Percentiles rank a stretch among this genome's conserved stretches.
phyloP scores from a whole-genome alignment of 2,329 filamentous ascomycete genomes.

The Talaromyces pinophilus region DNA sequence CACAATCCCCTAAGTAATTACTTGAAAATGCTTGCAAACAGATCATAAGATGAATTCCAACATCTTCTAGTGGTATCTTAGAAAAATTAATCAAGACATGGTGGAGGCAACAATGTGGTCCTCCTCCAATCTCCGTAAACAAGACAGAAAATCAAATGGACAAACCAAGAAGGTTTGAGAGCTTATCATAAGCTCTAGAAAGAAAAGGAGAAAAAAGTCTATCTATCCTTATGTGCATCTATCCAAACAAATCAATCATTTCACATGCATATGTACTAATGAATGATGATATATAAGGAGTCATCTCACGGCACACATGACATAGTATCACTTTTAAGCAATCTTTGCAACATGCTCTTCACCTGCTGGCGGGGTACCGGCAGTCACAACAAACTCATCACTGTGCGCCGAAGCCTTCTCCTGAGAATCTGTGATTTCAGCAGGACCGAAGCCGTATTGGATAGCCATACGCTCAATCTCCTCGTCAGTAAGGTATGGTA shows the following conservation, averaged over 20 bases:
- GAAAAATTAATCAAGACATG: background rate
- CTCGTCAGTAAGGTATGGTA: constrained; percentile 26
- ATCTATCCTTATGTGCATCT: constrained; percentile 14
- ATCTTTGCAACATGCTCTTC: background rate
- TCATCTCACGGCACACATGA: background rate
- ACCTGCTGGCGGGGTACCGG: background rate
- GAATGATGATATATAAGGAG: constrained; percentile 1
- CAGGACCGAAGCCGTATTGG: constrained; percentile 22
- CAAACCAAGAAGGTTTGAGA: background rate
- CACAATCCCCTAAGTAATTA: too few relatives aligned
- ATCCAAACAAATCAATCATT: constrained; percentile 6
- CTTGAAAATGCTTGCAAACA: too few relatives aligned
- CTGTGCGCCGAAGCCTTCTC: constrained; percentile 13
- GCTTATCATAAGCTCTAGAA: background rate
- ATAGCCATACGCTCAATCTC: constrained; percentile 22
- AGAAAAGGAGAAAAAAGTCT: background rate
- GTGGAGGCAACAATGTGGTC: background rate
- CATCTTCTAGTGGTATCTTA: background rate
- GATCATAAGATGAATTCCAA: background rate
- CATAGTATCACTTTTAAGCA: background rate
- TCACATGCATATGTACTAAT: background rate
- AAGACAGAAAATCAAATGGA: background rate
- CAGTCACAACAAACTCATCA: background rate
- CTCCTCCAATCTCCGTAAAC: background rate
- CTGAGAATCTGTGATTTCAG: constrained; percentile 8